These are phyloP conservation scores for Cytauxzoon felis DNA, from an alignment of 169 alveolate genomes.

Conservation along the genomic window DNA sequence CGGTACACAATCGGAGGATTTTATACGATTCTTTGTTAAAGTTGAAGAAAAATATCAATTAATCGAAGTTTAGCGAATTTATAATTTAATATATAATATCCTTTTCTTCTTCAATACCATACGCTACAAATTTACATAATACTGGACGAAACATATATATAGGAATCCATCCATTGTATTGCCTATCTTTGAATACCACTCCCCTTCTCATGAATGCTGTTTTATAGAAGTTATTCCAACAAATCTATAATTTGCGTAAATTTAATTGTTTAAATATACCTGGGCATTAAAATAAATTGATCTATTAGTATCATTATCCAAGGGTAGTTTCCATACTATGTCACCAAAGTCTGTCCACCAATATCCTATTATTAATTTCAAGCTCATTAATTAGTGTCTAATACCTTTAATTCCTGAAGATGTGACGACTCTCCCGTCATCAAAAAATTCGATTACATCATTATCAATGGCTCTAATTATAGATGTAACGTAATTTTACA, in stretches of 20 bases:
- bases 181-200: slow-evolving; percentile 51
- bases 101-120: not conserved
- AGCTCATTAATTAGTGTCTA: not conserved
- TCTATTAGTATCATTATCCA: slow-evolving; percentile 4
- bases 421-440: slow-evolving; percentile 43
- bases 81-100: not conserved
- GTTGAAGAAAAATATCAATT: too few species aligned
- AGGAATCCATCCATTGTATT: slow-evolving; percentile 28
- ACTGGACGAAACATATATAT: slow-evolving; percentile 55
- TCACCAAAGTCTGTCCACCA: slow-evolving; percentile 62
- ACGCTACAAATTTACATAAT: slow-evolving; percentile 34
- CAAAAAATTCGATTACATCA: slow-evolving; percentile 40
- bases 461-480: slow-evolving; percentile 11
- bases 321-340: slow-evolving; percentile 39
- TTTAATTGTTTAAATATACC: slow-evolving; percentile 10
- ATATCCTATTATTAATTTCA: slow-evolving; percentile 4
- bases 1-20: too few species aligned
- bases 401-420: slow-evolving; percentile 38
- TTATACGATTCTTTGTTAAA: too few species aligned
- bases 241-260: slow-evolving; percentile 18
- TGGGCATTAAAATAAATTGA: slow-evolving; percentile 52
- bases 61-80: too few species aligned
- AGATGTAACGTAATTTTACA: too few species aligned
- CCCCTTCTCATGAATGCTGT: slow-evolving; percentile 56
- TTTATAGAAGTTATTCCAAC: slow-evolving; percentile 33